Conservation (phyloP, 2,329 filamentous ascomycete species). For the Phaeosphaeria sp. region DNA sequence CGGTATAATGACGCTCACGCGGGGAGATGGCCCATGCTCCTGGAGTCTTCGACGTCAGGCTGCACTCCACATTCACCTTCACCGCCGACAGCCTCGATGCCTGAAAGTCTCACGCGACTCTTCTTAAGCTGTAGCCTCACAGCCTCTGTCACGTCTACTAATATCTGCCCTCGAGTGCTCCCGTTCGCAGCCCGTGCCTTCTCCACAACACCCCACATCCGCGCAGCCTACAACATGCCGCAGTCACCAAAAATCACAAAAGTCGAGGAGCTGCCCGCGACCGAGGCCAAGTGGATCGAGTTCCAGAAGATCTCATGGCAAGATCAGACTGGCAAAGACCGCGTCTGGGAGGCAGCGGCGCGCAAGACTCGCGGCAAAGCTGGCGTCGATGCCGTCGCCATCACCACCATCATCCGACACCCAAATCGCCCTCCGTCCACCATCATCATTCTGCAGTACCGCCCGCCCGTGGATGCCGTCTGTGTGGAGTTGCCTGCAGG, state of each 20-base stretch:
- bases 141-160: background rate
- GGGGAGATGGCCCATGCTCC: conserved; percentile 14
- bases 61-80: background rate
- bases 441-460: conserved; percentile 66
- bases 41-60: conserved; percentile 16
- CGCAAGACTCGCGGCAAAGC: conserved; percentile 61
- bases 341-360: conserved; percentile 59
- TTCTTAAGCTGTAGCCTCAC: background rate
- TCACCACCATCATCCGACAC: conserved; percentile 62
- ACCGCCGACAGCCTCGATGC: conserved; percentile 10
- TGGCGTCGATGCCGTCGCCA: conserved; percentile 67
- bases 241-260: conserved; percentile 37
- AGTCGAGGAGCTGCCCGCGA: conserved; percentile 57
- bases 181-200: conserved; percentile 13
- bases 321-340: conserved; percentile 54
- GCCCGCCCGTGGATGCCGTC: conserved; percentile 64
- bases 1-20: conserved; percentile 15
- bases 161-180: background rate
- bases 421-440: conserved; percentile 56
- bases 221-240: conserved; percentile 43
- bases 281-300: conserved; percentile 64
- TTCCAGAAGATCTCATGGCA: conserved; percentile 62
- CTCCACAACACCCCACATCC: conserved; percentile 12
- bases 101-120: background rate
- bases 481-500: conserved; percentile 68